Conservation (phyloP, 2,329 filamentous ascomycete species). For the Paracoccidioides lutzii region DNA sequence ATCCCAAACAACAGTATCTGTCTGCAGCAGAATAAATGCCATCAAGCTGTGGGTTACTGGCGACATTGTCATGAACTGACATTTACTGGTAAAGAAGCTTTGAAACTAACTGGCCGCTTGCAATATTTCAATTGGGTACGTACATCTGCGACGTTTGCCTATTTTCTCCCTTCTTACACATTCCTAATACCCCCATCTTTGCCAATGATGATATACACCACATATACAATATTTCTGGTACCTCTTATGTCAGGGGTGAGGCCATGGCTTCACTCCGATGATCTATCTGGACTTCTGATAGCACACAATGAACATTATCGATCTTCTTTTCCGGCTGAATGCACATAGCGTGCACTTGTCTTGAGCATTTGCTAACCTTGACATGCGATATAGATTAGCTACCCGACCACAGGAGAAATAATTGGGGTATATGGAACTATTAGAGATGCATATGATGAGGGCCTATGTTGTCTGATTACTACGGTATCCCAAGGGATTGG, state of each 20-base stretch:
- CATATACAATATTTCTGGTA: slow-evolving; percentile 59
- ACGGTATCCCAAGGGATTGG: neutral
- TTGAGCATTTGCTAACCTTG: neutral
- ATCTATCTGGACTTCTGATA: slow-evolving; percentile 71
- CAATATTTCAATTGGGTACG: neutral
- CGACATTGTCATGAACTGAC: too few species aligned
- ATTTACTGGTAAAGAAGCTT: too few species aligned
- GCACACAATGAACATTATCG: neutral
- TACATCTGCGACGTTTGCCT: neutral
- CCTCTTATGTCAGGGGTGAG: slow-evolving; percentile 70
- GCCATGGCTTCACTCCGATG: slow-evolving; percentile 44
- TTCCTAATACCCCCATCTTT: slow-evolving; percentile 5
- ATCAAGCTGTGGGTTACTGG: too few species aligned
- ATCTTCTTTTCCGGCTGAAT: neutral
- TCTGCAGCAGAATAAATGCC: too few species aligned
- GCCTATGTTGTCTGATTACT: neutral
- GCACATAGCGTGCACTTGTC: neutral
- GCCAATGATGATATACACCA: slow-evolving; percentile 56
- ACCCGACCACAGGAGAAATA: neutral
- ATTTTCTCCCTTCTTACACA: slow-evolving; percentile 26
- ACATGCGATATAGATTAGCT: neutral
- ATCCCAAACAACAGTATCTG: too few species aligned
- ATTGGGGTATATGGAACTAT: neutral
- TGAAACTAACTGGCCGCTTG: too few species aligned
- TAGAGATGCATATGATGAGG: neutral